These are phyloP conservation scores for Ceratocystis cacaofunesta DNA, from an alignment of 2,329 filamentous ascomycete species.

Conservation along the genomic window DNA sequence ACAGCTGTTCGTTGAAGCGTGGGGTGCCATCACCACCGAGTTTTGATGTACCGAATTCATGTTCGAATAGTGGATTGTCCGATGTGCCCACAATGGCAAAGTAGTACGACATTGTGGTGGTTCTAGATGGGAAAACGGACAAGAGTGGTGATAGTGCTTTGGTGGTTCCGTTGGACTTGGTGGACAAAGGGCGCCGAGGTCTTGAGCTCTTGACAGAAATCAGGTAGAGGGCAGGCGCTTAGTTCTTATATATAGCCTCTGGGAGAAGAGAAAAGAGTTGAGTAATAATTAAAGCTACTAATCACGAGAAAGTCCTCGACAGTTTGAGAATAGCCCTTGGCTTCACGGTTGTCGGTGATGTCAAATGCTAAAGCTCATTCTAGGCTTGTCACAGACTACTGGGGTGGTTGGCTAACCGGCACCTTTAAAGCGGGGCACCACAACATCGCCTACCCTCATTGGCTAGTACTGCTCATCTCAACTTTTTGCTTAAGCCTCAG, in stretches of 20 bases:
- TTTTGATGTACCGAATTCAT: conserved; percentile 94
- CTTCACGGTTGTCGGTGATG: background rate
- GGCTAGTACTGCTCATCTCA: background rate
- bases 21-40: conserved; percentile 85
- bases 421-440: conserved; percentile 4
- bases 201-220: background rate
- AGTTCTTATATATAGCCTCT: background rate
- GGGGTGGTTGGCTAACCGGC: background rate
- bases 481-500: conserved; percentile 7
- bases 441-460: background rate
- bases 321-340: too few species aligned
- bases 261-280: background rate
- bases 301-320: background rate
- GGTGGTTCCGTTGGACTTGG: background rate
- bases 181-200: background rate
- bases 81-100: conserved; percentile 92
- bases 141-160: background rate
- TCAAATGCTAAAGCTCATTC: background rate
- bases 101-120: conserved; percentile 74
- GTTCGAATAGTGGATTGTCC: conserved; percentile 91
- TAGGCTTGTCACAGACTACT: background rate
- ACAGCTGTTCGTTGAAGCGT: conserved; percentile 74
- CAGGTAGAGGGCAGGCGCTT: background rate
- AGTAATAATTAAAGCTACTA: too few species aligned
- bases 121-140: background rate